Evolutionary conservation across 1,284 basidiomycete species (phyloP), one percentile per base, ranked within the genome.

Genomic region (Exobasidium rhododendri): DNA sequence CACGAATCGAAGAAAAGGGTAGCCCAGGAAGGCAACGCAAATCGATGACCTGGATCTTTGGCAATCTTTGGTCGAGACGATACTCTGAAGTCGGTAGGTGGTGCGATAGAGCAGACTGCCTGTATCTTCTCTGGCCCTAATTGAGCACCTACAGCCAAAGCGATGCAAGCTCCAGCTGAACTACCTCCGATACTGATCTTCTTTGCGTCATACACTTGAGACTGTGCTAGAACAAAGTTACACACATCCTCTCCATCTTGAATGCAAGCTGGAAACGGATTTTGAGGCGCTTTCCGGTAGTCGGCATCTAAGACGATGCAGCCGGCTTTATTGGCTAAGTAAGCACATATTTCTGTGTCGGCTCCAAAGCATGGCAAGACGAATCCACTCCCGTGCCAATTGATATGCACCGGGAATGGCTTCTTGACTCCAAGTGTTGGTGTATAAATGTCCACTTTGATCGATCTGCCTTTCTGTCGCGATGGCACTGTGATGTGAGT

Each of bases 221-320:
- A 24, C n/a, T 26, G 52, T 44, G 52, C 24, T 20, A 50, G 4
- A 24, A 24, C 20, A 6, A 24, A 24, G 47, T 10, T 7, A 22
- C 13, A 47, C 3, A 50, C 47, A 50, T 50, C 47, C 26, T 50
- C 47, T 20, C n/a, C 47, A 50, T 50, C 47, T 26, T 70, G 61
- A 14, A 59, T 50, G 35, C 67, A 63, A 28, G 65, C 70, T 0
- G 75, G 75, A 56, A 70, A 74, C 7, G 75, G 75, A 40, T 69
- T 57, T 62, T 74, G 73, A 24, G 75, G 75, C 11, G 72, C 67
- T 53, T 77, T 77, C 58, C 75, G 74, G 44, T 77, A 77, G 51
- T 74, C 74, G 40, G 66, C 65, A 30, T 77, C 75, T 45, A 74
- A 54, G 3, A 73, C 55, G 22, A 68, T 47, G 32, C 61, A 67